phyloP scores from a whole-genome alignment of 2,329 filamentous ascomycete species.

The Aspergillus japonicus region DNA sequence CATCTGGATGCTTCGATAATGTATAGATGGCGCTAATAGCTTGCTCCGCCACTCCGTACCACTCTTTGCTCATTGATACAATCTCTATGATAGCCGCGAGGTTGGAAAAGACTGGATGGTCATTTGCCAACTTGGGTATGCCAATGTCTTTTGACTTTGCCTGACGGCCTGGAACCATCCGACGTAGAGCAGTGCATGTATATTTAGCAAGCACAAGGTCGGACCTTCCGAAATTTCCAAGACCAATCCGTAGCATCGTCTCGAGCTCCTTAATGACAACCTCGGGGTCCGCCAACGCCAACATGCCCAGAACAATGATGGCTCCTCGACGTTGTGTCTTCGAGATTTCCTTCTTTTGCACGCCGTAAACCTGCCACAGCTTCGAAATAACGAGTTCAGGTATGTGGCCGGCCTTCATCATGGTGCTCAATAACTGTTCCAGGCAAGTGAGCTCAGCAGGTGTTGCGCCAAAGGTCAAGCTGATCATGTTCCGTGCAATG shows the following conservation, averaged over 20 bases:
- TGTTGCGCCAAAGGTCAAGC: conserved; percentile 91
- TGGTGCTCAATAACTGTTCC: conserved; percentile 90
- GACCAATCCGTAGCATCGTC: conserved; percentile 84
- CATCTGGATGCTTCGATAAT: conserved; percentile 89
- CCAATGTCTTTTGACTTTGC: conserved; percentile 65
- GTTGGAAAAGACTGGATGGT: conserved; percentile 80
- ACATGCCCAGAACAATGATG: conserved; percentile 96
- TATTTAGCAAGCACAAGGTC: conserved; percentile 91
- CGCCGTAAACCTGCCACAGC: conserved; percentile 95
- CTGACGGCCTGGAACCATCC: conserved; percentile 85
- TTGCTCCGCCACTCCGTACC: conserved; percentile 92
- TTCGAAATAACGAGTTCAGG: conserved; percentile 84
- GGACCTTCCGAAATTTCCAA: conserved; percentile 74
- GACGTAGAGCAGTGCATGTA: conserved; percentile 86
- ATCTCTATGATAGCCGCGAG: conserved; percentile 84
- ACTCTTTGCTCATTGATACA: conserved; percentile 86
- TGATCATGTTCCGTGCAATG: conserved; percentile 98
- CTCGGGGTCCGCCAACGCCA: conserved; percentile 86
- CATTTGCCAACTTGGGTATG: conserved; percentile 79
- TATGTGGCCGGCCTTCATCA: conserved; percentile 92
- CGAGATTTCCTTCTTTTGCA: conserved; percentile 91
- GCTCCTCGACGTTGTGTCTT: conserved; percentile 84
- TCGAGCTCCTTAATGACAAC: conserved; percentile 96
- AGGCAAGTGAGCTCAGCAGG: conserved; percentile 92
- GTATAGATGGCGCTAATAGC: conserved; percentile 94